These are phyloP conservation scores for Carex kokanica DNA, from an alignment of 176 grass and related monocot species.

Conservation along the genomic window DNA sequence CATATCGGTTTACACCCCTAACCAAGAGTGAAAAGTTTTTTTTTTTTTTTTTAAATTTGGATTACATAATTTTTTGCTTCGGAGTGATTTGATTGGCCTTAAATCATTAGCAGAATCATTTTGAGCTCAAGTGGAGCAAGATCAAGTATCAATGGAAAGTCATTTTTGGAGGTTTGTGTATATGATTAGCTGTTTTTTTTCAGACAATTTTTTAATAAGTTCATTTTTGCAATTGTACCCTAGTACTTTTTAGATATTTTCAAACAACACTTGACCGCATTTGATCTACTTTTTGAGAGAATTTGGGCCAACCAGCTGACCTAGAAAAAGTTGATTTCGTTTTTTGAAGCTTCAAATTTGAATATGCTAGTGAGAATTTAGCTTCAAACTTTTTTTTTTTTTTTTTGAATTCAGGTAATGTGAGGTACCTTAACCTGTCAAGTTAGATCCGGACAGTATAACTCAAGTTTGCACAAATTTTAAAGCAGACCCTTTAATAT, in stretches of 20 bases:
- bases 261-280: too few relatives aligned
- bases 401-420: too few relatives aligned
- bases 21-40: too few relatives aligned
- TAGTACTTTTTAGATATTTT: not conserved
- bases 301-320: not conserved
- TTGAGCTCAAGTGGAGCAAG: not conserved
- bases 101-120: constrained; percentile 1
- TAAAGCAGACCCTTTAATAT: too few relatives aligned
- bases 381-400: too few relatives aligned
- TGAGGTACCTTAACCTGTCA: too few relatives aligned
- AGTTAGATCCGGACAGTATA: too few relatives aligned
- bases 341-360: not conserved
- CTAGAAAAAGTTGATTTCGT: not conserved
- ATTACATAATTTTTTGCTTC: not conserved
- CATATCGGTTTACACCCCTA: too few relatives aligned
- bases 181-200: not conserved
- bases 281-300: too few relatives aligned
- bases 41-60: not conserved
- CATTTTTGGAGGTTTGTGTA: not conserved
- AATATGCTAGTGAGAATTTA: not conserved
- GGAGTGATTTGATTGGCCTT: not conserved
- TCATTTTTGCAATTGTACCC: not conserved
- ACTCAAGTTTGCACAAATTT: too few relatives aligned
- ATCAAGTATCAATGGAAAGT: not conserved
- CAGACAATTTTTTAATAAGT: not conserved